Evolutionary conservation across 192 early-diverging fungal species (phyloP).

Genomic region (Geranomyces michiganensis): DNA sequence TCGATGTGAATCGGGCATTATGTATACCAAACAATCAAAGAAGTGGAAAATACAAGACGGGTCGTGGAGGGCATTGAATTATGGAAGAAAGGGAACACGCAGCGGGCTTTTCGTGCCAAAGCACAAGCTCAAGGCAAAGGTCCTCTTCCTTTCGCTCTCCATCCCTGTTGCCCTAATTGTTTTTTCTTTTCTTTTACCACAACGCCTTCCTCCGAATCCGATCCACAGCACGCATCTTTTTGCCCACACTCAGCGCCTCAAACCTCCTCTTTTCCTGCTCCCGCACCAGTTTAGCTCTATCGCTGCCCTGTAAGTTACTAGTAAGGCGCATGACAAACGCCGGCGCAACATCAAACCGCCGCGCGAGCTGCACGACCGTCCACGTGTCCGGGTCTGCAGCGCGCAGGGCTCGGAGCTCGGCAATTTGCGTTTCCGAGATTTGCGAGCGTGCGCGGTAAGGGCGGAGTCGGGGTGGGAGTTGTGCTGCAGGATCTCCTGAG

Average conservation of each 20-base stretch:
- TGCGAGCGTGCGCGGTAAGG: neutral
- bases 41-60: no score
- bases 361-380: constrained; percentile 35
- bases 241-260: constrained; percentile 38
- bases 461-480: constrained; percentile 26
- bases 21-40: no score
- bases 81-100: no score
- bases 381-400: constrained; percentile 33
- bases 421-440: constrained; percentile 22
- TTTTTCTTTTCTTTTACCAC: no score
- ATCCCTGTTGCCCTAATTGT: no score
- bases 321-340: constrained; percentile 36
- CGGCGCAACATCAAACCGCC: constrained; percentile 29
- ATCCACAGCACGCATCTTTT: constrained; percentile 51
- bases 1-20: no score
- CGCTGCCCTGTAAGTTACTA: no score
- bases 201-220: constrained; percentile 49
- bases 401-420: constrained; percentile 9
- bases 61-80: no score
- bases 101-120: no score
- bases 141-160: no score
- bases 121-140: no score
- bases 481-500: neutral
- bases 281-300: no score
- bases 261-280: constrained; percentile 36